Percentiles rank a stretch among this genome's conserved stretches.
Conservation (phyloP, 2,329 filamentous ascomycete species). For the Epichloe aotearoae region DNA sequence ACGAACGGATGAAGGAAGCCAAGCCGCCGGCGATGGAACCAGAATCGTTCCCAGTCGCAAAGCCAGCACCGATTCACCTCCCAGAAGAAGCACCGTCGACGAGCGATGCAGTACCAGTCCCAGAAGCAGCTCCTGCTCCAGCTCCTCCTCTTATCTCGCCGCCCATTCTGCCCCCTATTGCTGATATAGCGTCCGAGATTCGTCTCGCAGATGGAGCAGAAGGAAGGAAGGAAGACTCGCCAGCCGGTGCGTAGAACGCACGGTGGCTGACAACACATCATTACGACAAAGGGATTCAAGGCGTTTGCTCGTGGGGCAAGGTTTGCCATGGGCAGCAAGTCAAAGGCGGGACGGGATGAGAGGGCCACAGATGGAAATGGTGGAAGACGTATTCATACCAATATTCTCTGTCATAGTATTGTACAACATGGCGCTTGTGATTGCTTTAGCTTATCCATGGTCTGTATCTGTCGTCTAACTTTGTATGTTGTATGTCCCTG, state of each 20-base stretch:
- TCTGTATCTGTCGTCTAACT: no score
- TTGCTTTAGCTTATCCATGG: no score
- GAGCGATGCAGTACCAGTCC: background rate
- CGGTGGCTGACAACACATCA: background rate
- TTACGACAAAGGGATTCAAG: background rate
- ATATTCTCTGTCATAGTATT: no score
- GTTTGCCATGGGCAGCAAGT: no score
- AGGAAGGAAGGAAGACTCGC: constrained; percentile 5
- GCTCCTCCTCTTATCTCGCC: background rate
- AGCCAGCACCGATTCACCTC: background rate
- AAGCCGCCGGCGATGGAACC: background rate
- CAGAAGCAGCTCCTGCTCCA: background rate
- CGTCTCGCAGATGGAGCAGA: background rate
- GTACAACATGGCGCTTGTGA: no score
- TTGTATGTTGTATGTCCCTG: background rate
- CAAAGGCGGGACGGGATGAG: no score
- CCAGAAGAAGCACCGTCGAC: background rate
- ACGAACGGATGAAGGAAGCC: constrained; percentile 1
- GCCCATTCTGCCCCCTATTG: background rate
- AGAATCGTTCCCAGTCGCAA: background rate
- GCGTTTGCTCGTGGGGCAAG: background rate
- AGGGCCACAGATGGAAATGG: no score
- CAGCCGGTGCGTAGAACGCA: constrained; percentile 8
- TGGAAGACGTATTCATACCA: no score
- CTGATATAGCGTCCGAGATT: background rate